Evolutionary conservation across 192 early-diverging fungal genomes (phyloP).

Genomic region (Geranomyces michiganensis): DNA sequence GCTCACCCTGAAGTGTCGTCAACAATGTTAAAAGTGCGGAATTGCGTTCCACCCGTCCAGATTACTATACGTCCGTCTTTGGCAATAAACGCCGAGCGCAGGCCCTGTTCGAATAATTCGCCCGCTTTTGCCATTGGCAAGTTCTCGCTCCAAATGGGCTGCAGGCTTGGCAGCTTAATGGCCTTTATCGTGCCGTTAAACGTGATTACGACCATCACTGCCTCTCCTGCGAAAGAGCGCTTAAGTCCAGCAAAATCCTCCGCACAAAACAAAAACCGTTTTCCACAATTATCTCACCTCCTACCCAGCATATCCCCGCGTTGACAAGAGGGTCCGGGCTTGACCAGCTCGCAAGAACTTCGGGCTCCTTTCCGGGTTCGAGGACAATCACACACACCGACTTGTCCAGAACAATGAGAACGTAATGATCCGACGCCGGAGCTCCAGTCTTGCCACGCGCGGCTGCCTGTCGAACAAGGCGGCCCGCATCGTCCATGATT

Average conservation of each 20-base stretch:
- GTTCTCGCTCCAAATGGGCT: slow-evolving; percentile 13
- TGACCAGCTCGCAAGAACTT: background rate
- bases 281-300: too few species aligned
- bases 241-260: background rate
- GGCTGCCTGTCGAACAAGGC: slow-evolving; percentile 16
- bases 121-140: background rate
- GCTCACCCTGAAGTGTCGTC: slow-evolving; percentile 3
- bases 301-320: slow-evolving; percentile 4
- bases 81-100: background rate
- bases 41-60: slow-evolving; percentile 20
- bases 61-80: slow-evolving; percentile 20
- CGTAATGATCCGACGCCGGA: slow-evolving; percentile 3
- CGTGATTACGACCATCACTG: slow-evolving; percentile 25
- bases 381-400: slow-evolving; percentile 7
- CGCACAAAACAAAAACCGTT: too few species aligned
- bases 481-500: slow-evolving; percentile 18
- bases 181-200: slow-evolving; percentile 12
- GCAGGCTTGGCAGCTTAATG: slow-evolving; percentile 30
- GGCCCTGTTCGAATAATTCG: too few species aligned
- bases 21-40: slow-evolving; percentile 11
- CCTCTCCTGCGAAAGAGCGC: slow-evolving; percentile 26
- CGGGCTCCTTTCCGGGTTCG: background rate
- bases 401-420: background rate
- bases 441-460: background rate
- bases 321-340: slow-evolving; percentile 1